Base-by-base conservation (phyloP, 139 green algal genomes). In the Coelastrella sp. region DNA sequence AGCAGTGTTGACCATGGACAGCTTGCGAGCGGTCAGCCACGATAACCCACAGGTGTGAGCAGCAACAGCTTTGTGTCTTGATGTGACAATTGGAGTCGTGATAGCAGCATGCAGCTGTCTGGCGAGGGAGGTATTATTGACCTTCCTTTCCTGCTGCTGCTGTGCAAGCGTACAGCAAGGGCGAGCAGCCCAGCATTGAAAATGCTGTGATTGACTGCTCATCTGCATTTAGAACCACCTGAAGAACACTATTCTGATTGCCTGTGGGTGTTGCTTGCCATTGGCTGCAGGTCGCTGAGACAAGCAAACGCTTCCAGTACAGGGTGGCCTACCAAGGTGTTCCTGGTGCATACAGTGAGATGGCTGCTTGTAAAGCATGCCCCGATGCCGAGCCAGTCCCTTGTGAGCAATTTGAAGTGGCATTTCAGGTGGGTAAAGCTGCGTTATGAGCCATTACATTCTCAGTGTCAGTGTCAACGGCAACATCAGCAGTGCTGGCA, bases 381-480 rank as follows among this genome's bases (percentile, higher is more conserved):
- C 95, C 97, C 0, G 95, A 94, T 9, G 95, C 92, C 58, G 94
- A 97, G 68, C 94, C 96, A 14, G 75, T 99, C 61, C 97, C 98
- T 8, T 99, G 97, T 86, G 96, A 98, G 49, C 96, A 99, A 92
- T 99, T 99, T 82, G 98, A 99, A 87, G 94, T 96, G 8, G 97
- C 97, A 6, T 99, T 99, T 90, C 95, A 99, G 92, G 96, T 95
- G 7, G 9, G 65, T 57, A 35, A 57, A 49, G 3, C 35, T 49
- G 35, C 35, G 3, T 49, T 49, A 49, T 49, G 35, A 49, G 35
- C 1, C 1, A 49, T 49, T 3, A 49, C 35, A 49, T 49, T 3
- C n/a, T n/a, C n/a, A n/a, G n/a, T n/a, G n/a, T 49, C 35, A 49
- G 35, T 49, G 35, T 3, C 35, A 49, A 5, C 3, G 35, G 35